Evolutionary conservation across 2,329 filamentous ascomycete genomes (phyloP), one percentile per base, ranked within the genome.

Genomic region (Fusarium hostae): DNA sequence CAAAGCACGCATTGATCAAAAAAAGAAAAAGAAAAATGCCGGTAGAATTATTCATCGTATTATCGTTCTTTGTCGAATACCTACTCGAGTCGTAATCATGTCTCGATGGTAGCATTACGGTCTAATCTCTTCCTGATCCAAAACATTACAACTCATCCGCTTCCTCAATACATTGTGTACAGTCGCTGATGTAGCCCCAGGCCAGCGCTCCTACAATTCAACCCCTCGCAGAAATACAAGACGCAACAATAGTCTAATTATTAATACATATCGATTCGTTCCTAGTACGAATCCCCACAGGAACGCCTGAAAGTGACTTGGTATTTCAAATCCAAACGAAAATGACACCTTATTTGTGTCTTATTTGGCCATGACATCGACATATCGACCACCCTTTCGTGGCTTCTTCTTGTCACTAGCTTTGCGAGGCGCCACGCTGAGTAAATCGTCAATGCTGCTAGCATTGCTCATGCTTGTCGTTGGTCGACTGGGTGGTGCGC

Each of bases 401-500:
- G 88, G 85, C 80, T 92, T 94, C 80, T 89, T 92, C 72, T 71
- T 71, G 54, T 78, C 83, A 1, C 86, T 86, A 9, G 86, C 84
- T 75, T 92, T 95, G 71, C 93, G 88, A 22, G 92, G 88, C 34
- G 86, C 88, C 6, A 92, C 90, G 9, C 93, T 93, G 26, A 99
- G 84, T 70, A 99, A 84, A 80, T 99, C 96, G 76, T 99, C 96
- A 78, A 99, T 97, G 75, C 92, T 96, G 81, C 91, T 97, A n/a
- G 94, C 94, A 78, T 94, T 94, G 81, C 94, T 97, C 86, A 97
- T 90, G 69, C 93, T 92, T 6, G 94, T 97, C 9, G 89, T 82
- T 8, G 94, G 94, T 68, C 92, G 85, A 77, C 89, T 91, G 6
- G 90, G 89, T 15, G 90, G 91, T n/a, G 82, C 81, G 72, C 81